A percentile compares a stretch with the other conserved stretches of the same genome.
Conservation (phyloP, 805 yeast species). For the Metschnikowia continentalis region DNA sequence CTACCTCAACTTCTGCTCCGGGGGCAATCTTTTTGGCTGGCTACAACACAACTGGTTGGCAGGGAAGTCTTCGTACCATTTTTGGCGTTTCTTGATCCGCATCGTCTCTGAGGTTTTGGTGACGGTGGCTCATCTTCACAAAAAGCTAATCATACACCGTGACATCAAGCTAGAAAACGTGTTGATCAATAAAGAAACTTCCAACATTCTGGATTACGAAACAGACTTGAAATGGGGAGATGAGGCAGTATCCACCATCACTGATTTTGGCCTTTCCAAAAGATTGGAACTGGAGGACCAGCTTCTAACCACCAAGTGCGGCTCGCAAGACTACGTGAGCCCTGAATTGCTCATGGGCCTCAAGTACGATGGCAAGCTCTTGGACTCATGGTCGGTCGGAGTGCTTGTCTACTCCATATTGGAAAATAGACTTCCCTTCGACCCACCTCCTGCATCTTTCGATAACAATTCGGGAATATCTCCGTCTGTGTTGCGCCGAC, state of each 20-base stretch:
- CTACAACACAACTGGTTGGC: conserved; percentile 28
- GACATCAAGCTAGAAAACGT: conserved; percentile 89
- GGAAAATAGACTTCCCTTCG: conserved; percentile 90
- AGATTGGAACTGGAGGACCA: conserved; percentile 57
- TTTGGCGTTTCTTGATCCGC: conserved; percentile 50
- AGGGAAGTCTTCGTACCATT: conserved; percentile 19
- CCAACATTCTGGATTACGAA: background rate
- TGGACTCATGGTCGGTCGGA: conserved; percentile 95
- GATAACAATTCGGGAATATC: conserved; percentile 33
- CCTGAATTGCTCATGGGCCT: conserved; percentile 91
- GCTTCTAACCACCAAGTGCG: conserved; percentile 81
- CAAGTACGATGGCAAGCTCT: conserved; percentile 84
- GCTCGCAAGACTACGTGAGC: conserved; percentile 93
- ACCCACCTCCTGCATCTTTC: conserved; percentile 57
- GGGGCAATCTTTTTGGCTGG: conserved; percentile 80
- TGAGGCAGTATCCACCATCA: conserved; percentile 50
- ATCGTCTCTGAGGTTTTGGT: conserved; percentile 65
- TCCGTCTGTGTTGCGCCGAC: conserved; percentile 41
- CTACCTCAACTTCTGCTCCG: conserved; percentile 71
- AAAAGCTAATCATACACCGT: conserved; percentile 70
- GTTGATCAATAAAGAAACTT: conserved; percentile 36
- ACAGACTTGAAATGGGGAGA: conserved; percentile 10
- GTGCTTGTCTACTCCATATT: conserved; percentile 80
- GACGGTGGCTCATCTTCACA: conserved; percentile 70
- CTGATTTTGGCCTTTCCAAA: conserved; percentile 89